Percentiles rank a stretch among this genome's conserved stretches.
Evolutionary conservation across 192 early-diverging fungal species (phyloP).

Genomic region (Coemansia sp.): DNA sequence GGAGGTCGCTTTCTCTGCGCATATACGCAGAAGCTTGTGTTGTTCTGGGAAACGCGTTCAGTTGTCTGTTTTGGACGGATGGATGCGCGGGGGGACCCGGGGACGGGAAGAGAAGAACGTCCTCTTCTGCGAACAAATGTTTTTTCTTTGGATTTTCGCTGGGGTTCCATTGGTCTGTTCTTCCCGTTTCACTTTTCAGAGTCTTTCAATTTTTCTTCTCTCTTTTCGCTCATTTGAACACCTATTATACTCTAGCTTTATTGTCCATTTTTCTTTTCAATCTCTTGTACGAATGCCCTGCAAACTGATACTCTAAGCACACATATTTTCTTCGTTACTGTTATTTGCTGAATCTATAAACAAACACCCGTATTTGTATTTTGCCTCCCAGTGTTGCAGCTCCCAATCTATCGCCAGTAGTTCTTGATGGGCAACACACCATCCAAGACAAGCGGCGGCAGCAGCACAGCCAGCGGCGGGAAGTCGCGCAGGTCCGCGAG

Average conservation of each 20-base stretch:
- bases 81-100: too few relatives aligned
- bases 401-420: too few relatives aligned
- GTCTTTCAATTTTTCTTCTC: background rate
- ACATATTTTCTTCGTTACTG: background rate
- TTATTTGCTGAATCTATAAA: constrained; percentile 5
- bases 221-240: background rate
- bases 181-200: too few relatives aligned
- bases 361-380: constrained; percentile 10
- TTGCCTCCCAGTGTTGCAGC: background rate
- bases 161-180: too few relatives aligned
- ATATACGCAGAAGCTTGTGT: too few relatives aligned
- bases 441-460: constrained; percentile 23
- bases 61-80: too few relatives aligned
- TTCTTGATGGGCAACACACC: constrained; percentile 47
- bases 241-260: background rate
- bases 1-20: too few relatives aligned
- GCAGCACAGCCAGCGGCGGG: background rate
- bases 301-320: background rate
- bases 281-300: background rate
- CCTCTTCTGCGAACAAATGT: too few relatives aligned
- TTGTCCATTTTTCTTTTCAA: constrained; percentile 5
- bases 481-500: constrained; percentile 29
- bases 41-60: too few relatives aligned
- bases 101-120: too few relatives aligned
- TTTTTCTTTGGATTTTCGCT: too few relatives aligned